Conservation (phyloP, 1,284 basidiomycete genomes). For the Boletus semigastroideus region DNA sequence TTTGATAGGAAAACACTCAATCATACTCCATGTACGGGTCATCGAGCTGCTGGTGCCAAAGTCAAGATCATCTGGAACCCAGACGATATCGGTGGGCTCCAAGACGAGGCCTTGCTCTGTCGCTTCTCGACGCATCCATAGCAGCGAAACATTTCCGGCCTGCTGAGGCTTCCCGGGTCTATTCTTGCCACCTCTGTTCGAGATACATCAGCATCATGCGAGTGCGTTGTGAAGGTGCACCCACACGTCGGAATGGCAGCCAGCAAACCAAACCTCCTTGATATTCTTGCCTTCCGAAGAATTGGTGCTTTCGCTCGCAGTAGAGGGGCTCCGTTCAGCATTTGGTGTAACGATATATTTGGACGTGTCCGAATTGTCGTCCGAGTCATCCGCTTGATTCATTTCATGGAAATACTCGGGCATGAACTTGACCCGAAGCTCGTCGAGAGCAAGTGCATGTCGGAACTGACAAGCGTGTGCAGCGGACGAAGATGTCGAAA, state of each 20-base stretch:
- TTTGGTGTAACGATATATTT: slow-evolving; percentile 2
- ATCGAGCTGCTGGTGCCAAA: too few species aligned
- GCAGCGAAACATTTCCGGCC: too few species aligned
- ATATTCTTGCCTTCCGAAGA: slow-evolving; percentile 3
- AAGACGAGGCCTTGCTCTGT: too few species aligned
- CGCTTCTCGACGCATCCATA: too few species aligned
- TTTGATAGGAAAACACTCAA: too few species aligned
- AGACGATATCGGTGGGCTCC: too few species aligned
- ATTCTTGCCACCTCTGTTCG: too few species aligned
- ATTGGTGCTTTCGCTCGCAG: neutral
- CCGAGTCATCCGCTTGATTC: slow-evolving; percentile 13
- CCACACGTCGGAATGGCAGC: slow-evolving; percentile 35
- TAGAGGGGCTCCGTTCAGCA: neutral
- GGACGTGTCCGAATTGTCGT: slow-evolving; percentile 1
- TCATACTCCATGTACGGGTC: too few species aligned
- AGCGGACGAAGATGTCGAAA: slow-evolving; percentile 22
- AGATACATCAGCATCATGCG: neutral
- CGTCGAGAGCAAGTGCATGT: slow-evolving; percentile 43
- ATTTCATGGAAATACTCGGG: slow-evolving; percentile 38
- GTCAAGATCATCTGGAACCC: too few species aligned
- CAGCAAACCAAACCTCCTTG: slow-evolving; percentile 37
- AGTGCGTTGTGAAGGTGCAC: neutral
- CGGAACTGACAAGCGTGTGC: slow-evolving; percentile 38
- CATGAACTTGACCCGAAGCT: slow-evolving; percentile 42
- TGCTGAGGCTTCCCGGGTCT: too few species aligned